phyloP scores from a whole-genome alignment of 139 green algal species.

The Tetradesmus lagerheimii region DNA sequence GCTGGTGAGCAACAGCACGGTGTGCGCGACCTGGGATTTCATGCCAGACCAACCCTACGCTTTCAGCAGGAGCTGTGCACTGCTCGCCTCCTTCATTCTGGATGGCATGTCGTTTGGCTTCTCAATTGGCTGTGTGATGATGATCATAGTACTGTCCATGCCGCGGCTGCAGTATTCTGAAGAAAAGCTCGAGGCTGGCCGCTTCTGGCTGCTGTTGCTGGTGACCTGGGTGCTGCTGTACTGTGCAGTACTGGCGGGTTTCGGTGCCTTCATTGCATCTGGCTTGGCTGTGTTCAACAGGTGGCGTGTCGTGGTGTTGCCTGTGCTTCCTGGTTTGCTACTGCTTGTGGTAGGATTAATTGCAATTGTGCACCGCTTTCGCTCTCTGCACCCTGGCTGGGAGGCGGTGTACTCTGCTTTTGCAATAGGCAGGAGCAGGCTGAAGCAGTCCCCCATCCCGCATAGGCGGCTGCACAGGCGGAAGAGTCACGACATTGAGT shows the following conservation, averaged over 20 bases:
- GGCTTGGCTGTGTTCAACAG: neutral
- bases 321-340: too few species aligned
- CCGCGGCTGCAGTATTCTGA: neutral
- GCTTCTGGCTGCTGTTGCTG: constrained; percentile 24
- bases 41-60: too few species aligned
- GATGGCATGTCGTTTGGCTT: constrained; percentile 4
- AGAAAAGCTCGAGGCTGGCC: neutral
- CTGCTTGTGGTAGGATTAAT: too few species aligned
- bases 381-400: too few species aligned
- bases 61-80: neutral
- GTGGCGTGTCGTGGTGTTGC: too few species aligned
- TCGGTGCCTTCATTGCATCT: constrained; percentile 20
- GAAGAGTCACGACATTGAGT: too few species aligned
- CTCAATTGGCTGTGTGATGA: neutral
- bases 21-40: too few species aligned
- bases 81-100: constrained; percentile 8
- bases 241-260: neutral
- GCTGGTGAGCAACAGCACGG: neutral
- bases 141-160: constrained; percentile 17
- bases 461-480: too few species aligned
- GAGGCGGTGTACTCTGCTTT: too few species aligned
- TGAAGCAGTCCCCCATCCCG: too few species aligned
- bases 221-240: constrained; percentile 16
- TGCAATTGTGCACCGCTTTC: too few species aligned
- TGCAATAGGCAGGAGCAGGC: too few species aligned